A percentile compares a stretch with the other conserved stretches of the same genome.
phyloP scores from a whole-genome alignment of 2,329 filamentous ascomycete genomes.

The Fusarium chuoi region DNA sequence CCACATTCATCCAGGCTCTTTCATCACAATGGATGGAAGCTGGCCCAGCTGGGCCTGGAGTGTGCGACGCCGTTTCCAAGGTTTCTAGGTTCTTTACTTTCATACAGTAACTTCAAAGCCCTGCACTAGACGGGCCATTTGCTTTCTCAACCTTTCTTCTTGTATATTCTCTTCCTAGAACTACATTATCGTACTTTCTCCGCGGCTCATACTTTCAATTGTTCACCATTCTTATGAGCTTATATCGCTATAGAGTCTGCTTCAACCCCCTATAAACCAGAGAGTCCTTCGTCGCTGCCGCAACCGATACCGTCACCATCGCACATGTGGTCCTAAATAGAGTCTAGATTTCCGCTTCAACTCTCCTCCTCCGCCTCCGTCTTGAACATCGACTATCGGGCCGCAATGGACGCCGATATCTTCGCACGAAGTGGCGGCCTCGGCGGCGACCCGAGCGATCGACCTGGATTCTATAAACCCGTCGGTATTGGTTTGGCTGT shows the following conservation, averaged over 20 bases:
- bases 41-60: conserved; percentile 3
- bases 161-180: conserved; percentile 5
- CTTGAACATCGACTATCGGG: neutral
- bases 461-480: conserved; percentile 76
- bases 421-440: conserved; percentile 36
- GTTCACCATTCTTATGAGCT: neutral
- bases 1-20: conserved; percentile 16
- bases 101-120: neutral
- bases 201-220: neutral
- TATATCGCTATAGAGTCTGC: neutral
- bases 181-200: neutral
- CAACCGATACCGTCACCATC: conserved; percentile 29
- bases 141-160: conserved; percentile 13
- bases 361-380: conserved; percentile 2
- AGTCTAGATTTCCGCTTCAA: conserved; percentile 22
- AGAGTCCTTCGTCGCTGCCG: conserved; percentile 34
- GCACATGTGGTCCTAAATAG: conserved; percentile 43
- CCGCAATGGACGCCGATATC: conserved; percentile 40
- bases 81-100: conserved; percentile 32
- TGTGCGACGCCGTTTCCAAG: conserved; percentile 36
- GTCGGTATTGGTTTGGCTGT: conserved; percentile 89
- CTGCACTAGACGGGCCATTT: neutral
- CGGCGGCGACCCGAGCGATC: conserved; percentile 35
- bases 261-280: conserved; percentile 19
- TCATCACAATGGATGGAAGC: conserved; percentile 25